phyloP scores from a whole-genome alignment of 1,139 yeast genomes.

The Kluyveromyces sp. region DNA sequence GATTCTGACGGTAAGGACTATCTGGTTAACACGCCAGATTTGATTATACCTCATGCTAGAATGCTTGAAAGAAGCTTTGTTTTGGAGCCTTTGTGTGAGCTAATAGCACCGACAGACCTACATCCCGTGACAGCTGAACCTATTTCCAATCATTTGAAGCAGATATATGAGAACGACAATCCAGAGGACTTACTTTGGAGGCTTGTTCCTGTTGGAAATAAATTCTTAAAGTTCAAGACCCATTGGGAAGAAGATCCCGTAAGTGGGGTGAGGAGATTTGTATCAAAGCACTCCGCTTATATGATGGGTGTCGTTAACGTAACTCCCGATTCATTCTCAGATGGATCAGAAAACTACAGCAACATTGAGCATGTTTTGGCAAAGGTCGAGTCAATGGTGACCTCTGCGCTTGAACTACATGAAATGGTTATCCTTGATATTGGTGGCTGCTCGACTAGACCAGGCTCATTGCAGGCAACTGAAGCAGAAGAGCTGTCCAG shows the following conservation, averaged over 20 bases:
- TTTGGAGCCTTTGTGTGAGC: constrained; percentile 77
- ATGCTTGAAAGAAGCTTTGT: constrained; percentile 91
- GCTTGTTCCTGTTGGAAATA: constrained; percentile 19
- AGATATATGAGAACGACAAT: constrained; percentile 38
- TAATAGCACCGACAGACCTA: constrained; percentile 52
- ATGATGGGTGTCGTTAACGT: constrained; percentile 85
- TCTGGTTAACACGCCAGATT: constrained; percentile 43
- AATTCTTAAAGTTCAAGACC: constrained; percentile 22
- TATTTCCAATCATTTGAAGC: constrained; percentile 57
- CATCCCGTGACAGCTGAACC: constrained; percentile 89
- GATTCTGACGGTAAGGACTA: constrained; percentile 24
- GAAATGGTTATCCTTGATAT: constrained; percentile 71
- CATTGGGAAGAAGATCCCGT: constrained; percentile 11
- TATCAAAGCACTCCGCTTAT: constrained; percentile 28
- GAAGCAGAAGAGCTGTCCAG: constrained; percentile 54
- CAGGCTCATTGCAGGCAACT: constrained; percentile 59
- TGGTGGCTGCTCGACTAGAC: constrained; percentile 92
- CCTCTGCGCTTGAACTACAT: constrained; percentile 54
- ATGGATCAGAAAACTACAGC: constrained; percentile 53
- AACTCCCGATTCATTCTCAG: constrained; percentile 95
- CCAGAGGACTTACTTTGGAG: constrained; percentile 25
- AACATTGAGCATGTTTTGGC: constrained; percentile 37
- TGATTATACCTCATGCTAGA: constrained; percentile 77
- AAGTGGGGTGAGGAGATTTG: constrained; percentile 11
- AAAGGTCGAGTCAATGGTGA: constrained; percentile 40